Evolutionary conservation across 1,284 basidiomycete species (phyloP).

Genomic region (Neonothopanus nambi): DNA sequence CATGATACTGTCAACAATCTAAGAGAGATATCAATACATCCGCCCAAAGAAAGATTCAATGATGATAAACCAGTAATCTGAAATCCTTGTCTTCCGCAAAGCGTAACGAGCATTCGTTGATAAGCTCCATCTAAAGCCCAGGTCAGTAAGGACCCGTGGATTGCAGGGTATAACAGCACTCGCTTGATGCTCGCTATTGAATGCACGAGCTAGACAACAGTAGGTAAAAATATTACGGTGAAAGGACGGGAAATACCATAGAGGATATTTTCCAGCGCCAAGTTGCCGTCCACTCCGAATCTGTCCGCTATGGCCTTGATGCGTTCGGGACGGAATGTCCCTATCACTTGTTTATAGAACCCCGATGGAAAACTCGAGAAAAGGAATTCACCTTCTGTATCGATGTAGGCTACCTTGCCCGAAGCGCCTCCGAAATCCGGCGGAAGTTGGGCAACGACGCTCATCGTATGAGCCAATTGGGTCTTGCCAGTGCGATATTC

Average conservation of each 20-base stretch:
- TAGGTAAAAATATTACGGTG: not conserved
- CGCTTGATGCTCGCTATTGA: constrained; percentile 87
- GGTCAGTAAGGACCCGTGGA: not conserved
- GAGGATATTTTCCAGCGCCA: constrained; percentile 86
- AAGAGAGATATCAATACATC: not conserved
- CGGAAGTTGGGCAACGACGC: constrained; percentile 85
- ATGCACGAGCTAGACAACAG: constrained; percentile 65
- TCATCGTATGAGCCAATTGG: constrained; percentile 91
- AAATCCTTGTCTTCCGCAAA: constrained; percentile 85
- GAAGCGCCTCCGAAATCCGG: constrained; percentile 86
- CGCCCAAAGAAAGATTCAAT: not conserved
- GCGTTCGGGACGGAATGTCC: constrained; percentile 92
- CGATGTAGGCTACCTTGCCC: constrained; percentile 93
- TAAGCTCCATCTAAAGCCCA: constrained; percentile 72
- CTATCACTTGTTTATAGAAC: constrained; percentile 33
- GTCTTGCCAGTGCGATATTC: constrained; percentile 88
- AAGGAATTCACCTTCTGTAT: constrained; percentile 73
- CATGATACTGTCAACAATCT: constrained; percentile 96
- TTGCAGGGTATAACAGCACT: not conserved
- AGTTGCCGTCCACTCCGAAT: constrained; percentile 85
- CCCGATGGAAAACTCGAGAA: not conserved
- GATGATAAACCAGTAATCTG: constrained; percentile 56
- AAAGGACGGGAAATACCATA: constrained; percentile 52
- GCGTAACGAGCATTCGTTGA: constrained; percentile 80
- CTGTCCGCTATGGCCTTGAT: constrained; percentile 87